phyloP scores from a whole-genome alignment of 2,329 filamentous ascomycete species.

The Aspergillus oerlinghausenensis region DNA sequence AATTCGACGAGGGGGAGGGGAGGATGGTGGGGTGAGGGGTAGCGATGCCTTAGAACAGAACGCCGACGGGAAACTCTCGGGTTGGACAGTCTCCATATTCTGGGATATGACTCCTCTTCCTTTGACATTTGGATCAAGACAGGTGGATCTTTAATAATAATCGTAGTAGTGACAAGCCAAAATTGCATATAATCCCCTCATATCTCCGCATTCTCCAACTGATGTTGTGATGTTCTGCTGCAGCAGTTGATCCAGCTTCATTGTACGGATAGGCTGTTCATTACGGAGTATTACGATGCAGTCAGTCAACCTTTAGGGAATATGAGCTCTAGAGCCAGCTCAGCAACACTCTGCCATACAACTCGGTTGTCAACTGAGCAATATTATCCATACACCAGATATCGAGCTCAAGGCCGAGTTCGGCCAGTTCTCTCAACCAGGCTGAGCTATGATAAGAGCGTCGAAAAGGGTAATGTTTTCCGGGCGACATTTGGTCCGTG shows the following conservation, averaged over 20 bases:
- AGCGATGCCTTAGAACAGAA: neutral
- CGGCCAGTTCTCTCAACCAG: neutral
- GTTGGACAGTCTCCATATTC: neutral
- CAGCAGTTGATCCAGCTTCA: neutral
- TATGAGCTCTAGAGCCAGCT: neutral
- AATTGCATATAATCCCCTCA: neutral
- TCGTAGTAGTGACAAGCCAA: neutral
- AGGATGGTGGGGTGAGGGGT: slow-evolving; percentile 11
- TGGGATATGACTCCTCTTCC: neutral
- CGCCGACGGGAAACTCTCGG: neutral
- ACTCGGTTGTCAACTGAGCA: neutral
- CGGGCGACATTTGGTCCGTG: slow-evolving; percentile 7
- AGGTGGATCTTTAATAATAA: neutral
- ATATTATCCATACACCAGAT: neutral
- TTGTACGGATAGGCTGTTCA: neutral
- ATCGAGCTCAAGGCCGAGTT: neutral
- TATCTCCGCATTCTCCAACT: neutral
- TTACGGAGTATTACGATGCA: no score
- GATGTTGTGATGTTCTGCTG: neutral
- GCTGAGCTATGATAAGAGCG: slow-evolving; percentile 12
- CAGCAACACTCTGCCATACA: neutral
- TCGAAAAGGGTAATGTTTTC: slow-evolving; percentile 18
- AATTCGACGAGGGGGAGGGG: slow-evolving; percentile 1
- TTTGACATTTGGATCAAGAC: neutral
- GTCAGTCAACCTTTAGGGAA: neutral